Percentiles rank a stretch among this genome's conserved stretches.
Conservation (phyloP, 2,329 filamentous ascomycete genomes). For the Colletotrichum filicis region DNA sequence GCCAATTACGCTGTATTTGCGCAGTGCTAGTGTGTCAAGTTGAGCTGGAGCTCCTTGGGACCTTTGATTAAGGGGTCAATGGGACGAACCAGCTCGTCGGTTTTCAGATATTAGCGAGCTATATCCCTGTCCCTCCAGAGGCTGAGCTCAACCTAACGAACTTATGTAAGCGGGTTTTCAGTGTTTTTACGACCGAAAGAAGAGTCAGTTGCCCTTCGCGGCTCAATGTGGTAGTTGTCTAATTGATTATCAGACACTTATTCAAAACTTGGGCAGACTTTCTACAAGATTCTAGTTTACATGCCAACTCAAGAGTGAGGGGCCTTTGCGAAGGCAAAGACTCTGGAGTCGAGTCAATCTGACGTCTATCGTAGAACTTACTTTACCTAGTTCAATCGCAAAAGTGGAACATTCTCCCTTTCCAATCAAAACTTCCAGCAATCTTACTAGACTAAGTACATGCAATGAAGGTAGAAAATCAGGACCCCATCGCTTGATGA, state of each 20-base stretch:
- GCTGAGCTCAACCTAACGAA: background rate
- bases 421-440: too few species aligned
- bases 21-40: conserved; percentile 17
- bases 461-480: too few species aligned
- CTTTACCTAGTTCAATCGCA: too few species aligned
- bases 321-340: background rate
- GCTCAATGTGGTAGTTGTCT: background rate
- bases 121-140: conserved; percentile 10
- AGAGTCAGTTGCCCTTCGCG: background rate
- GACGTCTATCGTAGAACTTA: too few species aligned
- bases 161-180: background rate
- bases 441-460: too few species aligned
- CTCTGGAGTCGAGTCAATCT: background rate
- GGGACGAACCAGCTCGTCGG: conserved; percentile 7
- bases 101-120: background rate
- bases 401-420: too few species aligned
- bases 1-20: conserved; percentile 1
- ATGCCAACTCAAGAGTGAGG: background rate
- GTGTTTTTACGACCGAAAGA: background rate
- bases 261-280: background rate
- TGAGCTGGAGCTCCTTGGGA: background rate
- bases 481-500: too few species aligned
- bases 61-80: conserved; percentile 25
- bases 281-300: background rate
- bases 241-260: background rate